A percentile compares a stretch with the other conserved stretches of the same genome.
phyloP scores from a whole-genome alignment of 306 rosid species.

The Abrus precatorius region DNA sequence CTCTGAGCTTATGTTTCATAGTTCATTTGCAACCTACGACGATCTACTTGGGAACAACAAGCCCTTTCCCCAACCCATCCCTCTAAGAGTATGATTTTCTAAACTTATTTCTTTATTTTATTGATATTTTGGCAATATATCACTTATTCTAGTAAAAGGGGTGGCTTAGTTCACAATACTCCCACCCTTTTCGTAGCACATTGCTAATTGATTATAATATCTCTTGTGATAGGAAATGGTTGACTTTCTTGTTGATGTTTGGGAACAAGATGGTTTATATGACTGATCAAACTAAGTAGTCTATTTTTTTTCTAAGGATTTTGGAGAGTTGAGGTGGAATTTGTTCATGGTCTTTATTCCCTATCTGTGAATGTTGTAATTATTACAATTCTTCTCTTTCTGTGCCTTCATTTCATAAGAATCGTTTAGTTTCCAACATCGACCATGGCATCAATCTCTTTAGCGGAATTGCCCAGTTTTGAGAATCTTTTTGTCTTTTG shows the following conservation, averaged over 20 bases:
- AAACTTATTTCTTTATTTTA: not conserved
- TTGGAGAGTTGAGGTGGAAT: slow-evolving; percentile 15
- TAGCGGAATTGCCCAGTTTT: too few species aligned
- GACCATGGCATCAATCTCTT: too few species aligned
- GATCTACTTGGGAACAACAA: slow-evolving; percentile 75
- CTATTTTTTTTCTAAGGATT: slow-evolving; percentile 14
- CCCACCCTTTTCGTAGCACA: not conserved
- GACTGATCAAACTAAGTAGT: slow-evolving; percentile 60
- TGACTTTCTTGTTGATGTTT: slow-evolving; percentile 77
- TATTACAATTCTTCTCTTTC: not conserved
- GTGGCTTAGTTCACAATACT: not conserved
- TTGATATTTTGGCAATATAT: not conserved
- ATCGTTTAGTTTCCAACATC: too few species aligned
- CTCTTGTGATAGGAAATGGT: slow-evolving; percentile 80
- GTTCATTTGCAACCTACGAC: slow-evolving; percentile 77
- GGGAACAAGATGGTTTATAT: slow-evolving; percentile 89
- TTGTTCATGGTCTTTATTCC: slow-evolving; percentile 20
- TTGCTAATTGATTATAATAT: slow-evolving; percentile 37
- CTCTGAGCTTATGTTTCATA: slow-evolving; percentile 51
- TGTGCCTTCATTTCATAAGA: not conserved
- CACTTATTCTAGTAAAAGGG: slow-evolving; percentile 20
- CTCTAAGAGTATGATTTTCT: slow-evolving; percentile 72
- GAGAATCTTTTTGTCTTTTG: too few species aligned
- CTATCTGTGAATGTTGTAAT: slow-evolving; percentile 38
- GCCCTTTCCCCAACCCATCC: slow-evolving; percentile 72